phyloP scores from a whole-genome alignment of 164 flowering plant species.

The Sextonia rubra region DNA sequence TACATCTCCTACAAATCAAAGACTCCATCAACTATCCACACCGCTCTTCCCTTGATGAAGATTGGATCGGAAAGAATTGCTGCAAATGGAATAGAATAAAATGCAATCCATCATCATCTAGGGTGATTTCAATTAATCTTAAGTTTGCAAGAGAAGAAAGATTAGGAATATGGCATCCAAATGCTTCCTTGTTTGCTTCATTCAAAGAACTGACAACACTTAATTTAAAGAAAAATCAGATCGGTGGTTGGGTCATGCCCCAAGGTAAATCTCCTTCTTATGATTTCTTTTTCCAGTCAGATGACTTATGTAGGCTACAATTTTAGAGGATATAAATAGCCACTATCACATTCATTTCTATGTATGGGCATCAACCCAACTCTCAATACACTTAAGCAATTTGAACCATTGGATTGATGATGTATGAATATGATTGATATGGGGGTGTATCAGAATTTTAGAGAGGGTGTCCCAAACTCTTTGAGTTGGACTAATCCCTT shows the following conservation, averaged over 20 bases:
- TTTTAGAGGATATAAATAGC: too few relatives aligned
- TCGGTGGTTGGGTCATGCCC: not conserved
- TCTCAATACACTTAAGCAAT: too few relatives aligned
- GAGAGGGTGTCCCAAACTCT: too few relatives aligned
- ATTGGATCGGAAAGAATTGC: not conserved
- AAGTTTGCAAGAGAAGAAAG: not conserved
- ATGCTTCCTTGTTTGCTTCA: not conserved
- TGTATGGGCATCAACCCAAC: too few relatives aligned
- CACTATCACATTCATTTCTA: too few relatives aligned
- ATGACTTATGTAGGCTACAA: too few relatives aligned
- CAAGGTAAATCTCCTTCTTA: not conserved
- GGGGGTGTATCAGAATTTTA: too few relatives aligned
- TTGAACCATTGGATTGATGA: too few relatives aligned
- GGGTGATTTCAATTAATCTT: not conserved
- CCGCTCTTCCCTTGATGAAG: not conserved
- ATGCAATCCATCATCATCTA: not conserved
- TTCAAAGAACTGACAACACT: not conserved
- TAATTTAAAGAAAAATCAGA: not conserved
- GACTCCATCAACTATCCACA: not conserved
- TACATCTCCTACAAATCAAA: not conserved
- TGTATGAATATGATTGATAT: too few relatives aligned
- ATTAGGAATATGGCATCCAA: conserved; percentile 1
- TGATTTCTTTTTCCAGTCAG: too few relatives aligned
- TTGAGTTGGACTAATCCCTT: too few relatives aligned
- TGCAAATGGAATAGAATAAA: not conserved